phyloP scores from a whole-genome alignment of 768 basidiomycete species.

The Dioszegia hungarica region DNA sequence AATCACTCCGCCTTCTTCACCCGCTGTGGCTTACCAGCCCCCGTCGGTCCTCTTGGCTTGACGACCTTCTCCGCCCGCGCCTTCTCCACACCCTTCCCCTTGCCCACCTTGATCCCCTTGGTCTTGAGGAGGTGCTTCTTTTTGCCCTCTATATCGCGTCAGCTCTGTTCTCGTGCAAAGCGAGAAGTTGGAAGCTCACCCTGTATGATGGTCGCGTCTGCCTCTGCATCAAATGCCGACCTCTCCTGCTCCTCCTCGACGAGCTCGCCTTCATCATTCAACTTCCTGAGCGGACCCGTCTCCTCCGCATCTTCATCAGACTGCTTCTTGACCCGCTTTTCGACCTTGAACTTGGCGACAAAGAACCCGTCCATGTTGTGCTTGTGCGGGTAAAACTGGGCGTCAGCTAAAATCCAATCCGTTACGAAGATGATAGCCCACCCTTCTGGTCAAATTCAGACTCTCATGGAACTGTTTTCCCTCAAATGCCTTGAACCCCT shows the following conservation, averaged over 20 bases:
- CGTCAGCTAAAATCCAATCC: constrained; percentile 38
- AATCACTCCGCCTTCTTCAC: background rate
- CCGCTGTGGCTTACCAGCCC: background rate
- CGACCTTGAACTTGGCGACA: constrained; percentile 97
- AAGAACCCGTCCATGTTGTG: constrained; percentile 99
- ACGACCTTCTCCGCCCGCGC: background rate
- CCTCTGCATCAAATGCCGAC: constrained; percentile 66
- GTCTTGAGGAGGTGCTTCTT: constrained; percentile 51
- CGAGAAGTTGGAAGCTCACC: background rate
- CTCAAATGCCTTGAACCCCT: constrained; percentile 82
- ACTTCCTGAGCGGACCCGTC: constrained; percentile 47
- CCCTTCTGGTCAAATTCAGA: constrained; percentile 71
- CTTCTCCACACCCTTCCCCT: constrained; percentile 35
- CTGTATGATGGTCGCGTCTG: constrained; percentile 65
- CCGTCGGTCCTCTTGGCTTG: background rate
- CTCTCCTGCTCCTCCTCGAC: constrained; percentile 19
- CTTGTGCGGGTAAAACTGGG: constrained; percentile 63
- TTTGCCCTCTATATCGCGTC: constrained; percentile 58
- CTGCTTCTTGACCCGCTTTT: constrained; percentile 55
- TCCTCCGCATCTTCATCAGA: constrained; percentile 38
- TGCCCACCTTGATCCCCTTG: constrained; percentile 50
- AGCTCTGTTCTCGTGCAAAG: constrained; percentile 54
- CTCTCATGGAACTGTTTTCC: constrained; percentile 83
- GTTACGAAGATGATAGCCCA: constrained; percentile 14
- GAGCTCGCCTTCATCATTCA: constrained; percentile 36